Evolutionary conservation across 1,139 yeast species (phyloP).

Genomic region (Saccharomycopsis hybrid): DNA sequence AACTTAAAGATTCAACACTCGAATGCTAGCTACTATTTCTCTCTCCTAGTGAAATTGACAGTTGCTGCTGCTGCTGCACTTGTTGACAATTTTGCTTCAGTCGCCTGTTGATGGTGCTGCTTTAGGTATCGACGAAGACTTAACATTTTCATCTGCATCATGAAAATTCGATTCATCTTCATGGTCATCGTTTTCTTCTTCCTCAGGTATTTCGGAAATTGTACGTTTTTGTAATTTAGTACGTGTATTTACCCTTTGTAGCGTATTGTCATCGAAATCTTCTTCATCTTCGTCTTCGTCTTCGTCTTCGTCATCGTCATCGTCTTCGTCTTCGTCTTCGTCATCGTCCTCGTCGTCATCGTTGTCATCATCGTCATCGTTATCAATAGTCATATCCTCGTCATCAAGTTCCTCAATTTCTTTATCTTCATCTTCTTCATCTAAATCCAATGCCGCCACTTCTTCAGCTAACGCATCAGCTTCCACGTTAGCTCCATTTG

Average conservation of each 20-base stretch:
- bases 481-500: no score
- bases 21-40: no score
- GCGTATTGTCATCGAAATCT: no score
- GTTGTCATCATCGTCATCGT: conserved; percentile 16
- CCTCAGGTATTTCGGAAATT: background rate
- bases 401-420: conserved; percentile 24
- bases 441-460: conserved; percentile 35
- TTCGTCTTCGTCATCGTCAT: conserved; percentile 22
- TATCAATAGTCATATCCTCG: conserved; percentile 12
- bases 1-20: no score
- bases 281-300: no score
- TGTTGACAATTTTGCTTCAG: no score
- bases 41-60: no score
- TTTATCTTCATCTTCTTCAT: conserved; percentile 27
- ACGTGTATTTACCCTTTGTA: conserved; percentile 4
- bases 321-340: conserved; percentile 25
- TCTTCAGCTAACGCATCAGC: conserved; percentile 22
- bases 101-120: no score
- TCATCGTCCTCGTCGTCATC: conserved; percentile 21
- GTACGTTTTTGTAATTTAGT: background rate
- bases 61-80: no score
- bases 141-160: conserved; percentile 6
- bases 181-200: background rate
- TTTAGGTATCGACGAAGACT: no score
- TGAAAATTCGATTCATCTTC: background rate